Base-by-base conservation (phyloP, 148 eudicot genomes). In the Rhododendron mucronatum region DNA sequence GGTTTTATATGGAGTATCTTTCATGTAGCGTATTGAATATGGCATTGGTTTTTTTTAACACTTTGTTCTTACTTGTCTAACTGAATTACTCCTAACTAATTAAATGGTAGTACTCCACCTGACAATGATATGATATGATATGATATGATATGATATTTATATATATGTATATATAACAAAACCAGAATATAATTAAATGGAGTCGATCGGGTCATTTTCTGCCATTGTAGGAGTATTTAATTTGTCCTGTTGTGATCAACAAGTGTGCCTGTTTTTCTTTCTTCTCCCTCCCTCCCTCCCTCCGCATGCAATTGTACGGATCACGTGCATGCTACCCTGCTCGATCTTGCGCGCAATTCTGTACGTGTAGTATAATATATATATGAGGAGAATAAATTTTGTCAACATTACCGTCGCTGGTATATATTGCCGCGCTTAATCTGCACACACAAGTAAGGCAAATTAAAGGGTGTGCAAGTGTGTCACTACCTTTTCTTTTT, bases 71-170 rank as follows among this genome's bases (percentile, higher is more conserved):
- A 71, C 76, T 71, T 71, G 76, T 71, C 76, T 71, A 71, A 71
- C 76, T 71, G 76, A 71, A 71, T 71, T 67, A 41, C 45, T 41
- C 45, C 45, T 41, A 30, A 33, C 76, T 71, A 71, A 71, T 71
- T 71, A 30, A 71, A 71, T 30, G 76, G 37, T 71, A 71, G 37
- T 71, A 71, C 76, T 71, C 76, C 76, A 71, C 76, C 76, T 71
- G 76, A 71, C 20, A 30, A 12, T 30, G 76, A 41, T 41, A 39
- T 33, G 35, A 33, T 30, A 30, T 30, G 30, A 30, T 30, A 30
- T 30, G 0, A 30, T 30, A 30, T 30, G n/a, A n/a, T n/a, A n/a
- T n/a, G n/a, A n/a, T n/a, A n/a, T n/a, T n/a, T n/a, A n/a, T 39
- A 39, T 41, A 41, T 41, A 41, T 41, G 6, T 41, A 41, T 41